Evolutionary conservation across 805 yeast species (phyloP), one percentile per base, ranked within the genome.

Genomic region (Candida rishiriensis): DNA sequence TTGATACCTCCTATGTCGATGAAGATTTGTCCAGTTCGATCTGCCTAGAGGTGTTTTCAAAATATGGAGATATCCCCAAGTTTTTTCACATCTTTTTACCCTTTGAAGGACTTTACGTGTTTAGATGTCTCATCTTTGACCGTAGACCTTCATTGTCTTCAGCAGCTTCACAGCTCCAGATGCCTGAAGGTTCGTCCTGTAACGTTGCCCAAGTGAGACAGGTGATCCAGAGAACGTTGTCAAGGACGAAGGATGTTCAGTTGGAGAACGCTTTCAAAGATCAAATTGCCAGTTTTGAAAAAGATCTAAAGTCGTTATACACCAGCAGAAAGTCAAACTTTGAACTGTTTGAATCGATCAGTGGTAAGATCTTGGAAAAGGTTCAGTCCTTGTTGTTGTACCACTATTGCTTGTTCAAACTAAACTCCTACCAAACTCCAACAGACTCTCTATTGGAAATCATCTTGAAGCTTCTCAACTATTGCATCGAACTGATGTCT

Each of bases 61-160:
- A 34, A 2, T 52, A 40, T 36, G 12, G 43, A 10, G 30, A 36
- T 3, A 30, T 32, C 3, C 41, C 44, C 3, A 41, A 47, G 21
- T 36, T 36, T 29, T 16, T 13, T 2, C 16, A 31, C 3, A 32
- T 49, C 7, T 44, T 49, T 29, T 15, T n/a, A n/a, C 41, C 40
- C 34, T 36, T 47, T 34, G 47, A 53, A 13, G 37, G 39, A 17
- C 18, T 49, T n/a, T 49, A 49, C 31, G 21, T 35, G 33, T 29
- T 52, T 10, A 48, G 52, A 44, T 52, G 52, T 18, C 40, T 55
- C 34, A 46, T 55, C 32, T 26, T 31, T 15, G 52, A 21, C 4
- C 26, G 26, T 21, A 21, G 7, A 7, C 26, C 26, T 28, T 41
- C 50, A 29, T 39, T 48, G 9, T 13, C 38, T 11, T 10, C 36